Evolutionary conservation across 2,329 filamentous ascomycete genomes (phyloP).

Genomic region (Hymenoscyphus linearis): DNA sequence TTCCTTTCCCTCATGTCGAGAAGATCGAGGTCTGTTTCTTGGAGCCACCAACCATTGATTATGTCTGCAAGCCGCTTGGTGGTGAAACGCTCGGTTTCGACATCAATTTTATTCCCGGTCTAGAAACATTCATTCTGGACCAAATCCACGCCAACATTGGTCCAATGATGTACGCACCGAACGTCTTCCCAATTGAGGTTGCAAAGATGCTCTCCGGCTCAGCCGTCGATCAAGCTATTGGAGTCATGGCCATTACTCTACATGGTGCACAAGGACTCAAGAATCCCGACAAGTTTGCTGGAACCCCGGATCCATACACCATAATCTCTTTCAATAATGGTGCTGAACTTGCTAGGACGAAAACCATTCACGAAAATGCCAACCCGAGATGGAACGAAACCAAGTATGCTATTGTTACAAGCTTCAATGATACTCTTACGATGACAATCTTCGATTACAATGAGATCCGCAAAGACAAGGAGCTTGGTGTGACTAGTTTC

Average conservation of each 20-base stretch:
- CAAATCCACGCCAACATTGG: slow-evolving; percentile 90
- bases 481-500: slow-evolving; percentile 84
- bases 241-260: slow-evolving; percentile 85
- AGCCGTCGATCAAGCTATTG: slow-evolving; percentile 90
- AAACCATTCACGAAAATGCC: slow-evolving; percentile 75
- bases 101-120: slow-evolving; percentile 96
- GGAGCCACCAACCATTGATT: slow-evolving; percentile 84
- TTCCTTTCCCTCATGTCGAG: slow-evolving; percentile 93
- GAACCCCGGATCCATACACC: slow-evolving; percentile 86
- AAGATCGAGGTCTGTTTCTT: slow-evolving; percentile 93
- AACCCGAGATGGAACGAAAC: slow-evolving; percentile 97
- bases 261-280: slow-evolving; percentile 90
- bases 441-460: slow-evolving; percentile 89
- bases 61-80: slow-evolving; percentile 94
- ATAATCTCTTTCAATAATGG: slow-evolving; percentile 80
- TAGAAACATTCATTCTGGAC: slow-evolving; percentile 90
- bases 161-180: slow-evolving; percentile 97
- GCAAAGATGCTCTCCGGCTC: slow-evolving; percentile 96
- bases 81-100: slow-evolving; percentile 96
- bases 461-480: slow-evolving; percentile 93
- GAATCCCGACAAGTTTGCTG: slow-evolving; percentile 90
- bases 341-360: slow-evolving; percentile 77
- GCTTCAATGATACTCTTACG: slow-evolving; percentile 80
- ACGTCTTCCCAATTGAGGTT: slow-evolving; percentile 97
- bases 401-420: slow-evolving; percentile 89